Evolutionary conservation across 805 yeast genomes (phyloP).

Genomic region (Candida coleopterorum): DNA sequence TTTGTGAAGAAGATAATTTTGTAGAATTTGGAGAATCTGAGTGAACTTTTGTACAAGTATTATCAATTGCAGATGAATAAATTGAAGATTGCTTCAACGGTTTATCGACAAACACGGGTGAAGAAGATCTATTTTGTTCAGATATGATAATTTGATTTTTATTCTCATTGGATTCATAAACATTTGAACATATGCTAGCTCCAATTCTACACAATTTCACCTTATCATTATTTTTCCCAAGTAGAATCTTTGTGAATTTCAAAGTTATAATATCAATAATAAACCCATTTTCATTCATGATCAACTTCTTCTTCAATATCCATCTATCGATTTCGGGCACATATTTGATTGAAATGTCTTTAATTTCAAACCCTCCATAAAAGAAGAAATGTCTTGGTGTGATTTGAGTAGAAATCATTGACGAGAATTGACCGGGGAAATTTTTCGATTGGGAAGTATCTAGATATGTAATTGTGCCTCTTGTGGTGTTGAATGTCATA

Average conservation of each 20-base stretch:
- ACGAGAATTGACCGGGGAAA: constrained; percentile 48
- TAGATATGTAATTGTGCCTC: constrained; percentile 27
- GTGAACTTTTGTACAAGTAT: too few species aligned
- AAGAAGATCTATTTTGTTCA: neutral
- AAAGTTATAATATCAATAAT: constrained; percentile 50
- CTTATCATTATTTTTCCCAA: constrained; percentile 16
- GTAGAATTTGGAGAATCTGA: too few species aligned
- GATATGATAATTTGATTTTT: neutral
- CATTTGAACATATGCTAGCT: constrained; percentile 23
- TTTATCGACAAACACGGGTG: constrained; percentile 3
- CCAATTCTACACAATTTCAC: constrained; percentile 29
- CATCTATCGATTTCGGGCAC: constrained; percentile 24
- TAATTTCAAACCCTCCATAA: constrained; percentile 64
- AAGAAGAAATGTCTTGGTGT: constrained; percentile 55
- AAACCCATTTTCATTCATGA: constrained; percentile 51
- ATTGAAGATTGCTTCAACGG: too few species aligned
- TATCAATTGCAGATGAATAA: too few species aligned
- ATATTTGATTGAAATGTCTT: constrained; percentile 19
- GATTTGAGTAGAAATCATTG: constrained; percentile 44
- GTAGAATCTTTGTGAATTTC: constrained; percentile 42
- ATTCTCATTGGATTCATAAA: constrained; percentile 11
- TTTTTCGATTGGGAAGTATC: constrained; percentile 15
- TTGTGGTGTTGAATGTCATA: constrained; percentile 23
- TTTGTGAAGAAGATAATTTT: too few species aligned
- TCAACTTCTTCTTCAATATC: constrained; percentile 39